Percentiles rank a stretch among this genome's conserved stretches.
These are phyloP conservation scores for Pseudohalonectria lignicola DNA, from an alignment of 2,329 filamentous ascomycete genomes.

Conservation along the genomic window DNA sequence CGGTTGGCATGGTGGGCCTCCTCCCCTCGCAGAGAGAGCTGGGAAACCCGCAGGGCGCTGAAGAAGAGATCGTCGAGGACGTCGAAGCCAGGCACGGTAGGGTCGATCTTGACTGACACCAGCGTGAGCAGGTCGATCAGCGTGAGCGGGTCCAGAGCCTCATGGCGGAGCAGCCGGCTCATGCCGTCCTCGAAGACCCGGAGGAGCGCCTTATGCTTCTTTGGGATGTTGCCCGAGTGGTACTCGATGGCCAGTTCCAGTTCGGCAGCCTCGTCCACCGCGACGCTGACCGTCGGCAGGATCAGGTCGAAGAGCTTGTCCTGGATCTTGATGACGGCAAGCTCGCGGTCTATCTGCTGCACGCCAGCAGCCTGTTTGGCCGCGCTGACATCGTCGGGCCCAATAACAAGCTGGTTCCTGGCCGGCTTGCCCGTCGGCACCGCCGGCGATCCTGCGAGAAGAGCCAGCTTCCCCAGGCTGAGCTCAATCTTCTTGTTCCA, in stretches of 20 bases:
- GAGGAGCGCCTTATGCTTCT: slow-evolving; percentile 54
- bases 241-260: slow-evolving; percentile 64
- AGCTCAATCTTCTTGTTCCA: slow-evolving; percentile 94
- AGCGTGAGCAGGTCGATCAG: slow-evolving; percentile 73
- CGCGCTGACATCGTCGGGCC: slow-evolving; percentile 9
- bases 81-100: slow-evolving; percentile 26
- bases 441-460: slow-evolving; percentile 44
- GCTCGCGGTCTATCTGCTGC: slow-evolving; percentile 45
- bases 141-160: slow-evolving; percentile 54
- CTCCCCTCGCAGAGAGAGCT: slow-evolving; percentile 40
- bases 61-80: slow-evolving; percentile 61
- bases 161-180: slow-evolving; percentile 57
- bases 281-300: slow-evolving; percentile 52
- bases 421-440: slow-evolving; percentile 17
- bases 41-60: slow-evolving; percentile 54
- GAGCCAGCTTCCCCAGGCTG: slow-evolving; percentile 74
- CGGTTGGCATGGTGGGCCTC: slow-evolving; percentile 47
- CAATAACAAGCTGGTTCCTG: background rate
- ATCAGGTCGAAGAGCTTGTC: slow-evolving; percentile 65
- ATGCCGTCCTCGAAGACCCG: slow-evolving; percentile 63
- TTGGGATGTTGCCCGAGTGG: slow-evolving; percentile 43
- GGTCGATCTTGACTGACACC: slow-evolving; percentile 34
- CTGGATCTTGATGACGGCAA: slow-evolving; percentile 68
- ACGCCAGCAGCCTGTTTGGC: slow-evolving; percentile 1
- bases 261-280: slow-evolving; percentile 71